Evolutionary conservation across 257 asterid species (phyloP), one percentile per base, ranked within the genome.

Genomic region (Misopates orontium): DNA sequence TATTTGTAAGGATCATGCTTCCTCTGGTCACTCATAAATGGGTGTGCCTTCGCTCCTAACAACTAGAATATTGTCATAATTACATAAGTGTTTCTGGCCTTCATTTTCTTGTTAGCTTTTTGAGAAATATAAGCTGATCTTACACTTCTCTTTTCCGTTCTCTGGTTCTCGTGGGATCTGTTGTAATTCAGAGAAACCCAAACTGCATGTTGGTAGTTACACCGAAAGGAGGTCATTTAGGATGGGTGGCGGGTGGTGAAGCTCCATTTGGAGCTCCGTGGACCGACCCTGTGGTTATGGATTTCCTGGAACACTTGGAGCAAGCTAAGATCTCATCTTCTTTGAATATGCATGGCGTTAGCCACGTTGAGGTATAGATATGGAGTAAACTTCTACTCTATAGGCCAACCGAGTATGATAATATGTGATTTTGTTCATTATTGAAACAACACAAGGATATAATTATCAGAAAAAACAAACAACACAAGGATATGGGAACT

Each of bases 201-300:
- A 83, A 90, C 75, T 87, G 96, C 62, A 80, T 90, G 82, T 57
- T 93, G 82, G 77, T 93, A 54, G 89, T 90, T 18, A 87, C 99
- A 19, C 99, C 99, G 3, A 80, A 85, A 81, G 99, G 99, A 18
- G 97, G 99, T 22, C 99, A 93, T 80, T 78, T 93, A 73, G 99
- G 99, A n/a, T 93, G 97, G 99, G 92, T 93, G 60, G 97, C 99
- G 8, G 97, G 99, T 19, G 24, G 50, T 0, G 95, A 71, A 56
- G 92, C 95, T 18, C 99, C 97, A 18, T 24, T 62, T 4, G 99
- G 99, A 58, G 90, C 89, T 69, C 97, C 97, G 11, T 93, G 99
- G 99, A 90, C 96, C 0, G 99, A 93, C 60, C 88, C 95, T 2
- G 62, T 80, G 57, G 86, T 88, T 45, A 93, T 90, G 99, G 99